Percentiles rank a stretch among this genome's conserved stretches.
phyloP scores from a whole-genome alignment of 768 basidiomycete species.

The Psilocybe tampanensis region DNA sequence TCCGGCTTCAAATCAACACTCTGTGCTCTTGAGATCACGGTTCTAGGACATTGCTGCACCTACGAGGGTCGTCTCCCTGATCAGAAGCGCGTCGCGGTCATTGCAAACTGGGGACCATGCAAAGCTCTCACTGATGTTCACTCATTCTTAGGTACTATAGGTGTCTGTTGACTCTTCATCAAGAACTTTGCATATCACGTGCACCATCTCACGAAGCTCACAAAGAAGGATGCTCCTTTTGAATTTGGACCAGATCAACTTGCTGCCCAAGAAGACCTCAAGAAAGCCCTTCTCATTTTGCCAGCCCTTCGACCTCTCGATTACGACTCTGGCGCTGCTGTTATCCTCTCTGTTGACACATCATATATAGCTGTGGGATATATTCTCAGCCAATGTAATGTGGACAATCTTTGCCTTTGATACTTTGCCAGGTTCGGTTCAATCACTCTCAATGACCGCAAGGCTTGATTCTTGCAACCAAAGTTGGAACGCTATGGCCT shows the following conservation, averaged over 20 bases:
- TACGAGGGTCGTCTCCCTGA: constrained; percentile 15
- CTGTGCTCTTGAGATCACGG: constrained; percentile 9
- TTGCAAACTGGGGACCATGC: constrained; percentile 26
- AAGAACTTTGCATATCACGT: constrained; percentile 17
- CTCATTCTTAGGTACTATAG: constrained; percentile 31
- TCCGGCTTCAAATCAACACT: constrained; percentile 36
- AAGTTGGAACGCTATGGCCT: constrained; percentile 40
- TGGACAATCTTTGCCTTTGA: neutral
- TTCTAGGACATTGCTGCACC: constrained; percentile 42
- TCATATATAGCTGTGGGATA: constrained; percentile 34
- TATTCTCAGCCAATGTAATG: constrained; percentile 31
- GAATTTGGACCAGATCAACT: neutral
- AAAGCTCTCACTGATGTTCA: constrained; percentile 17
- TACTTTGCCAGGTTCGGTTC: constrained; percentile 31
- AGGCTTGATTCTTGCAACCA: constrained; percentile 28
- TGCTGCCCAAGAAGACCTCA: constrained; percentile 19
- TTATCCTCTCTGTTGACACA: constrained; percentile 40
- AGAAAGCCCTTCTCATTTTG: constrained; percentile 15
- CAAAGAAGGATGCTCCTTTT: no score
- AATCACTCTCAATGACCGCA: constrained; percentile 33
- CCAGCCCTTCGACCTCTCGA: constrained; percentile 33
- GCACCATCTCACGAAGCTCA: constrained; percentile 12
- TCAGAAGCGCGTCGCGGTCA: constrained; percentile 21
- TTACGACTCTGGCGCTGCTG: constrained; percentile 25
- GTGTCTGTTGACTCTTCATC: constrained; percentile 26